Conservation (phyloP, 2,329 filamentous ascomycete species). For the Penicillium italicum region DNA sequence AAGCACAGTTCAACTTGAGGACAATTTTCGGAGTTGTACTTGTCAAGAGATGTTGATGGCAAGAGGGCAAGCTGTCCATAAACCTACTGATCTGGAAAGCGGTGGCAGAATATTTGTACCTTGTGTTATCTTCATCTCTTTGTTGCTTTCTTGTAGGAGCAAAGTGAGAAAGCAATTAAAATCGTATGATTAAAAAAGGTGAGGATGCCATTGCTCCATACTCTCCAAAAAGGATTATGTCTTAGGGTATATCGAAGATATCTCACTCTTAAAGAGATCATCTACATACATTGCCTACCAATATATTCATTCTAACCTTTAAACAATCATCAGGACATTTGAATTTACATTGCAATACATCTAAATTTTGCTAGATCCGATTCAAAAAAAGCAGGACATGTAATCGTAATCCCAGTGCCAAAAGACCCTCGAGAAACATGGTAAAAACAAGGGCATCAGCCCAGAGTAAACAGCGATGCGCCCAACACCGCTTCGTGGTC, state of each 20-base stretch:
- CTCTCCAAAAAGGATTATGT: neutral
- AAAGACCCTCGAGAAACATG: neutral
- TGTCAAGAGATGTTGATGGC: conserved; percentile 3
- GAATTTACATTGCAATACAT: neutral
- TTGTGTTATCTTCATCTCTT: neutral
- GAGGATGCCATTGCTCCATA: neutral
- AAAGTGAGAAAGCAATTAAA: neutral
- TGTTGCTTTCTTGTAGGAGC: no score
- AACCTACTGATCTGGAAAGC: conserved; percentile 12
- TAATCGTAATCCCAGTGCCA: conserved; percentile 8
- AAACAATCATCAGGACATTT: neutral
- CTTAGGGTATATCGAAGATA: no score
- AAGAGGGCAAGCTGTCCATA: conserved; percentile 27
- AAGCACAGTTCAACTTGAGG: neutral
- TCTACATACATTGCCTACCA: neutral
- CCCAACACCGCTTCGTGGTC: conserved; percentile 35
- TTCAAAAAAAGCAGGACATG: conserved; percentile 7
- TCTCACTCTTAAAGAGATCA: no score
- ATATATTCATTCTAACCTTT: neutral
- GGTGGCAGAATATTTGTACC: conserved; percentile 21
- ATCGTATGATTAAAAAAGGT: neutral
- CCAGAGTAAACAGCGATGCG: conserved; percentile 21
- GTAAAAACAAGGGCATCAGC: conserved; percentile 12
- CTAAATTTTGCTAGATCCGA: conserved; percentile 5
- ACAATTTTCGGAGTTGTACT: neutral